A percentile compares a stretch with the other conserved stretches of the same genome.
Conservation (phyloP, 176 grass and related monocot genomes). For the barley (Hordeum vulgare) region DNA sequence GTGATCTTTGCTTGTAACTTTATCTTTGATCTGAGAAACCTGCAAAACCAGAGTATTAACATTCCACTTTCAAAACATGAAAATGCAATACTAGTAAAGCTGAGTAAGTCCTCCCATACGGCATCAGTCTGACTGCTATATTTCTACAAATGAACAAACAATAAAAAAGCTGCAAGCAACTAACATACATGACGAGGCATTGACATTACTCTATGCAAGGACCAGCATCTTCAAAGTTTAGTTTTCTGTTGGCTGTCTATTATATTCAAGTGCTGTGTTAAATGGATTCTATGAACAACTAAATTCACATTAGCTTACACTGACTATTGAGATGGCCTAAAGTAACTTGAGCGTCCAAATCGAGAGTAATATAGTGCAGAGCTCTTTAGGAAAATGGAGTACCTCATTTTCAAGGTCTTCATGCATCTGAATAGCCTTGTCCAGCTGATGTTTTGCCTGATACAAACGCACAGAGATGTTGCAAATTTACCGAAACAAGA, state of each 20-base stretch:
- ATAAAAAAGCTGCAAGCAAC: slow-evolving; percentile 1
- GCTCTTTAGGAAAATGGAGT: background rate
- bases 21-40: slow-evolving; percentile 52
- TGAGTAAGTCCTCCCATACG: background rate
- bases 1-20: slow-evolving; percentile 51
- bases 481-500: slow-evolving; percentile 11
- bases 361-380: background rate
- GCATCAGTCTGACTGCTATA: background rate
- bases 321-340: background rate
- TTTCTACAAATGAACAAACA: background rate
- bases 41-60: slow-evolving; percentile 31
- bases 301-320: slow-evolving; percentile 6
- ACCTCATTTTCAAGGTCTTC: slow-evolving; percentile 78
- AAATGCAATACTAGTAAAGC: background rate
- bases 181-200: background rate
- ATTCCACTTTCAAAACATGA: slow-evolving; percentile 14
- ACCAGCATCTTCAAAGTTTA: background rate
- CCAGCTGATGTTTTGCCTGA: slow-evolving; percentile 62
- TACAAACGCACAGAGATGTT: background rate
- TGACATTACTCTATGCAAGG: background rate
- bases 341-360: background rate
- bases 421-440: slow-evolving; percentile 43
- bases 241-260: background rate
- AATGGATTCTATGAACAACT: background rate
- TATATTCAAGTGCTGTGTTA: background rate